phyloP scores from a whole-genome alignment of 2,329 filamentous ascomycete genomes.

The Dothidotthia symphoricarpi region DNA sequence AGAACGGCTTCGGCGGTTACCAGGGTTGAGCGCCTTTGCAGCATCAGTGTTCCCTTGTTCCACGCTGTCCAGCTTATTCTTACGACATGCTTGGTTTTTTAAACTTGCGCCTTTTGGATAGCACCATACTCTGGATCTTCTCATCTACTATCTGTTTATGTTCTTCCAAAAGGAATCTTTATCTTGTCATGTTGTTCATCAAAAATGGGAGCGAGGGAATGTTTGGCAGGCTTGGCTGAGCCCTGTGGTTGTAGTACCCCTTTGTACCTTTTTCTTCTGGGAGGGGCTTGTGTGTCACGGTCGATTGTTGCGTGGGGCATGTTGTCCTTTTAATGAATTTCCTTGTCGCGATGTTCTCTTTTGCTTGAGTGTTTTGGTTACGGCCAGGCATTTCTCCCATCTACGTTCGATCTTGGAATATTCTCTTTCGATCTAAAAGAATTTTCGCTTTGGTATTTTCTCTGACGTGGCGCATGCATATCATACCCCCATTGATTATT shows the following conservation, averaged over 20 bases:
- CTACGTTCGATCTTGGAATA: constrained; percentile 1
- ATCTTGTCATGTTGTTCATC: constrained; percentile 23
- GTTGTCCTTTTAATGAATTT: constrained; percentile 22
- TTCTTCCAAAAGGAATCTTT: constrained; percentile 31
- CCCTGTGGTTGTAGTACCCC: constrained; percentile 22
- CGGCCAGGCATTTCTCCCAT: constrained; percentile 4
- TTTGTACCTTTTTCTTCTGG: constrained; percentile 25
- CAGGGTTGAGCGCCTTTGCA: constrained; percentile 50
- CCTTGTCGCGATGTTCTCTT: background rate
- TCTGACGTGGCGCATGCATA: too few relatives aligned
- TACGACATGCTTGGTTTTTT: constrained; percentile 37
- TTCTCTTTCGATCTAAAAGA: too few relatives aligned
- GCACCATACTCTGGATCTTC: constrained; percentile 31
- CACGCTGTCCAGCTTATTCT: constrained; percentile 32
- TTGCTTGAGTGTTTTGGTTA: background rate
- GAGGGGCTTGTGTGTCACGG: constrained; percentile 15
- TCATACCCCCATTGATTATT: too few relatives aligned
- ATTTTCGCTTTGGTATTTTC: too few relatives aligned
- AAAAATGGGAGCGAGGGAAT: constrained; percentile 27
- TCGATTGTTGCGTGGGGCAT: constrained; percentile 10
- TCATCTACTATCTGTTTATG: constrained; percentile 34
- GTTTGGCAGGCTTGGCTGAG: constrained; percentile 18
- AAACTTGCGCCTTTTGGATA: constrained; percentile 40
- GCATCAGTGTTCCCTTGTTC: constrained; percentile 24
- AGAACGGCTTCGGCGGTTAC: constrained; percentile 60